phyloP scores from a whole-genome alignment of 768 basidiomycete species.

The Mycena capillaripes region DNA sequence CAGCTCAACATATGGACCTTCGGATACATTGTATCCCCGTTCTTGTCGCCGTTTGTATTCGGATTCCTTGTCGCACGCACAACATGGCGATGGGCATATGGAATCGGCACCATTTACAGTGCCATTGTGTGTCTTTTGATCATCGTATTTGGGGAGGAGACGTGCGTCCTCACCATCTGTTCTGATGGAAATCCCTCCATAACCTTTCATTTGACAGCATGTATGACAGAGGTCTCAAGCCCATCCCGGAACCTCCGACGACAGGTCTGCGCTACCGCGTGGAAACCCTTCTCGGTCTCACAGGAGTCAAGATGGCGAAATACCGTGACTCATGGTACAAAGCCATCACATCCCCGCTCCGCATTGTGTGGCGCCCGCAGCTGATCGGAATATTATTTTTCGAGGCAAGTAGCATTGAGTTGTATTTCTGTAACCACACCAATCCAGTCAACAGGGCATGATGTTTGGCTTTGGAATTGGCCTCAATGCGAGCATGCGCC shows the following conservation, averaged over 20 bases:
- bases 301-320: slow-evolving; percentile 68
- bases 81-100: not conserved
- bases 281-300: slow-evolving; percentile 73
- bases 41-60: slow-evolving; percentile 73
- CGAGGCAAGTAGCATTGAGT: slow-evolving; percentile 45
- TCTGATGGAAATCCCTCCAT: not conserved
- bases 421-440: not conserved
- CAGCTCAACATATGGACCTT: slow-evolving; percentile 72
- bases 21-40: slow-evolving; percentile 77
- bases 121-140: slow-evolving; percentile 54
- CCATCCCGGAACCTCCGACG: slow-evolving; percentile 58
- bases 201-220: slow-evolving; percentile 50
- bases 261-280: slow-evolving; percentile 63
- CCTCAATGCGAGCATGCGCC: slow-evolving; percentile 57
- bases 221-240: slow-evolving; percentile 70
- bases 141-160: slow-evolving; percentile 73
- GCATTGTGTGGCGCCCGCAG: slow-evolving; percentile 74
- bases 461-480: slow-evolving; percentile 79
- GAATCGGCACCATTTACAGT: not conserved
- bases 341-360: slow-evolving; percentile 57
- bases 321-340: slow-evolving; percentile 67
- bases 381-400: slow-evolving; percentile 64
- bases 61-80: slow-evolving; percentile 66
- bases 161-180: slow-evolving; percentile 53
- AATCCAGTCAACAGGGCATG: slow-evolving; percentile 44